Base-by-base conservation (phyloP, 2,329 filamentous ascomycete genomes). In the Fusarium sp. region DNA sequence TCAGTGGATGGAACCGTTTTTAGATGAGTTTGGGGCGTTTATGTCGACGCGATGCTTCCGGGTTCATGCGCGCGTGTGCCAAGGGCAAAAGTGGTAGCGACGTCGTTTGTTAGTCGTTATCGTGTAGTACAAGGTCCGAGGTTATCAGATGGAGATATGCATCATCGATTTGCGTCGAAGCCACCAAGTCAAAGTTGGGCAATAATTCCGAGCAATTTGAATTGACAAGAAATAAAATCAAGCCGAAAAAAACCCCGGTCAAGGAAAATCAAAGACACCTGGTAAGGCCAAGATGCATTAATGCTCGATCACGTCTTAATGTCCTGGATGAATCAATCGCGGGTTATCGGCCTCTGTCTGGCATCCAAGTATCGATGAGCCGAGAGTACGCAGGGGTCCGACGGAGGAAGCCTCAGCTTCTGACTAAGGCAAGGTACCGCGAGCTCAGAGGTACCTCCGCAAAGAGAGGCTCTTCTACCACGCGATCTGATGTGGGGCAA, bases 351-450 rank as follows among this genome's bases (percentile, higher is more conserved):
- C 39, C 11, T 28, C 9, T n/a, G 16, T 43, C 11, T 52, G 27
- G 12, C 8, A 34, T 11, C 31, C 31, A 66, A 44, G 61, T 71
- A 71, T 69, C 48, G 6, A 40, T 34, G 43, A 36, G 68, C 64
- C 37, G 46, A 39, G 31, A 48, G 43, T 71, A 71, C 68, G 55
- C 46, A 47, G 31, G 54, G 54, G 48, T 57, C n/a, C 36, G 6
- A 28, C 15, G 36, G 48, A 7, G 15, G 34, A 48, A 57, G 40
- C 52, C 28, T 56, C 55, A 68, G 52, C 43, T 71, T 23, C 43
- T 41, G 15, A 65, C 60, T 70, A 68, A 71, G 67, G 68, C 56
- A 71, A 70, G 68, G 68, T 71, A 71, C 68, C 56, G 27, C 53
- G 50, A 55, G 68, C 68, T 44, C 50, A 55, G 37, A 71, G 68